Evolutionary conservation across 2,329 filamentous ascomycete species (phyloP).

Genomic region (Boeremia lycopersici): DNA sequence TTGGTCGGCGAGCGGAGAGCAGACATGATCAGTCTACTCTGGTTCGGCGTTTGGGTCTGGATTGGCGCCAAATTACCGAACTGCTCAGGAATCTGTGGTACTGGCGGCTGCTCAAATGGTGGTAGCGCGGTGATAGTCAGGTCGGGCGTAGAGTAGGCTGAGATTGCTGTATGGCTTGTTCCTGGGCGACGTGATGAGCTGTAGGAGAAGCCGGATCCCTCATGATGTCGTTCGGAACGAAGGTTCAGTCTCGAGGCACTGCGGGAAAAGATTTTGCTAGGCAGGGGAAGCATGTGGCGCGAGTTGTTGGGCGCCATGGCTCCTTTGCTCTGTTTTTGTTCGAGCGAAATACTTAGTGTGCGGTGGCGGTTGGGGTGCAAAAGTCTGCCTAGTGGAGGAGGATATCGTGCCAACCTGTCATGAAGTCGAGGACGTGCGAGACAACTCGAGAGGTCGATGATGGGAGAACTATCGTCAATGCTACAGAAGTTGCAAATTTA

Average conservation of each 20-base stretch:
- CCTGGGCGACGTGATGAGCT: neutral
- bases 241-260: slow-evolving; percentile 1
- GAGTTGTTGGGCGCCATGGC: slow-evolving; percentile 1
- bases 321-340: neutral
- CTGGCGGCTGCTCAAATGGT: neutral
- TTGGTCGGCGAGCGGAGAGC: neutral
- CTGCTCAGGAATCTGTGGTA: neutral
- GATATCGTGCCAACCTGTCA: neutral
- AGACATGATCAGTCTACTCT: neutral
- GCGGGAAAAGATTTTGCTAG: neutral
- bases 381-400: neutral
- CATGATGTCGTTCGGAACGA: neutral
- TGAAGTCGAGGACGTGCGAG: neutral
- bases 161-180: neutral
- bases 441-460: neutral
- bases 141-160: neutral
- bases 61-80: neutral
- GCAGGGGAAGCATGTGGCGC: neutral
- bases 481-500: neutral
- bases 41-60: neutral
- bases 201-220: neutral
- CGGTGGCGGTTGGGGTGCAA: neutral
- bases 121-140: slow-evolving; percentile 4
- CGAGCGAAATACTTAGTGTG: neutral
- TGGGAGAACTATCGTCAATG: neutral